Conservation (phyloP, 2,329 filamentous ascomycete genomes). For the Fusarium tricinctum region DNA sequence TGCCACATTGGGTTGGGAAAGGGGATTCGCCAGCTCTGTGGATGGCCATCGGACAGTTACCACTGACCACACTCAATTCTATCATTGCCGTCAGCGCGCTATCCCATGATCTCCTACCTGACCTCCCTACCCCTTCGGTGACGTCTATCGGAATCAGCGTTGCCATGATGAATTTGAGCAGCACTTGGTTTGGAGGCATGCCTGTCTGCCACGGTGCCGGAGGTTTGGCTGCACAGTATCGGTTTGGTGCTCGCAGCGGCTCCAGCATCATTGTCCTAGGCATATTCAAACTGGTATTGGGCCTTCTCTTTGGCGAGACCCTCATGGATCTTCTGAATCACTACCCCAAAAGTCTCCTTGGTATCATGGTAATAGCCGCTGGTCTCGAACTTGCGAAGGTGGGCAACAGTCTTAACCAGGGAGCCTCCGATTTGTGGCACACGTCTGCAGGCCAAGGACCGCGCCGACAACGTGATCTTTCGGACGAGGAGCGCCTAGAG, state of each 20-base stretch:
- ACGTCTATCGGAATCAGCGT: constrained; percentile 87
- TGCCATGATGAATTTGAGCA: constrained; percentile 83
- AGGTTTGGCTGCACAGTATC: constrained; percentile 89
- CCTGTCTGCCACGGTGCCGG: constrained; percentile 94
- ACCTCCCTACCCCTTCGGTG: constrained; percentile 75
- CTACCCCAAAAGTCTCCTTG: constrained; percentile 84
- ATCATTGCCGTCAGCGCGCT: constrained; percentile 89
- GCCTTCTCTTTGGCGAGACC: constrained; percentile 79
- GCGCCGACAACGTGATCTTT: constrained; percentile 66
- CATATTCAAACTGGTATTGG: constrained; percentile 79
- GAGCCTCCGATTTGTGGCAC: constrained; percentile 72
- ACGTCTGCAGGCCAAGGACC: constrained; percentile 57
- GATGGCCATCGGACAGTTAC: constrained; percentile 87
- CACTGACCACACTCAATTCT: constrained; percentile 92
- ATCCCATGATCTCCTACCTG: constrained; percentile 80
- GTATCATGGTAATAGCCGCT: constrained; percentile 90
- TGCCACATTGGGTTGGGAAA: constrained; percentile 52
- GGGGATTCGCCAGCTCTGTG: constrained; percentile 56
- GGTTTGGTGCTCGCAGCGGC: constrained; percentile 91
- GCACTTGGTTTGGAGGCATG: constrained; percentile 95
- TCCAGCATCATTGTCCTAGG: constrained; percentile 87
- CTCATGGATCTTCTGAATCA: constrained; percentile 77
- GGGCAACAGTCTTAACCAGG: constrained; percentile 85
- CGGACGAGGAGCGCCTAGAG: constrained; percentile 77
- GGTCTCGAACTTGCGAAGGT: constrained; percentile 90